phyloP scores from a whole-genome alignment of 108 stramenopile species.

The Cyclotella sp. region DNA sequence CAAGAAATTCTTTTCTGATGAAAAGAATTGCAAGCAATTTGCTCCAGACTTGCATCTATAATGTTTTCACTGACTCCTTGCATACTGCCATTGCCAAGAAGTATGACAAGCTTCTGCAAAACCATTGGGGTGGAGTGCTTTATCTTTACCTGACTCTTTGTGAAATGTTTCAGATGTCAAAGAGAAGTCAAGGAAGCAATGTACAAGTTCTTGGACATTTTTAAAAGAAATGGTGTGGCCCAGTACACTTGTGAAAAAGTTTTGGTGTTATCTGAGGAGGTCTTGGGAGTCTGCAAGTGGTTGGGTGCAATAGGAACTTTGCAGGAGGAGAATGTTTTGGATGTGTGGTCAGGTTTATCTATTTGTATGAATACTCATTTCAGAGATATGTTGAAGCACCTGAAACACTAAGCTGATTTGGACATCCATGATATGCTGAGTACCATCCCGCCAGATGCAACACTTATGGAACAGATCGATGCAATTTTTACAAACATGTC shows the following conservation, averaged over 20 bases:
- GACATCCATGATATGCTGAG: neutral
- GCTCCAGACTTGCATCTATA: neutral
- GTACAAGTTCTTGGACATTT: constrained; percentile 8
- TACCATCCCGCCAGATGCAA: neutral
- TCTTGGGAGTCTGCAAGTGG: constrained; percentile 11
- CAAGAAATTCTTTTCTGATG: constrained; percentile 1
- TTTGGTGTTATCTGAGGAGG: neutral
- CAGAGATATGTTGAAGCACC: constrained; percentile 5
- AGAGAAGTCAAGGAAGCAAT: constrained; percentile 2
- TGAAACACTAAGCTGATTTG: neutral
- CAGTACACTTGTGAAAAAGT: constrained; percentile 15
- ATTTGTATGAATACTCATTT: constrained; percentile 9
- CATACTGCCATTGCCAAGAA: neutral
- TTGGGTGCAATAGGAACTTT: constrained; percentile 15
- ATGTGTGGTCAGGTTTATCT: constrained; percentile 2
- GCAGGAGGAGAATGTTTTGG: constrained; percentile 6
- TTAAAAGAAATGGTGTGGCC: constrained; percentile 5
- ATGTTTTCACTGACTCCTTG: neutral
- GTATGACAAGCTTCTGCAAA: neutral
- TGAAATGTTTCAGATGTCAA: constrained; percentile 22
- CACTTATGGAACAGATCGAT: neutral
- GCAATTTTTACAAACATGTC: neutral
- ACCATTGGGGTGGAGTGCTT: neutral
- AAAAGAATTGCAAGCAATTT: neutral
- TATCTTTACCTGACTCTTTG: neutral